phyloP scores from a whole-genome alignment of 441 rosid genomes.

The Croton setiger region DNA sequence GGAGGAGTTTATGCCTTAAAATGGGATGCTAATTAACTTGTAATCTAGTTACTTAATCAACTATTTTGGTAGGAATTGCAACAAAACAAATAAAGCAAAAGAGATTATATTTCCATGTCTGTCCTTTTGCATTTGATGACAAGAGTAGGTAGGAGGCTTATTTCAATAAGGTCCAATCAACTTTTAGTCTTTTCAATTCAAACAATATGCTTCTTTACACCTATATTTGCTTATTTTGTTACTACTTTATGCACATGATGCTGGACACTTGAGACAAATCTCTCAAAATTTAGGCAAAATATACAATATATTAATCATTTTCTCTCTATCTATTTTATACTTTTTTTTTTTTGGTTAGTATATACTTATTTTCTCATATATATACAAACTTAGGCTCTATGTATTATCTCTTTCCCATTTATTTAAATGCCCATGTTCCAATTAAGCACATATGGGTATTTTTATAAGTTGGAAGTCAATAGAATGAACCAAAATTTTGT shows the following conservation, averaged over 20 bases:
- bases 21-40: background rate
- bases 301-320: background rate
- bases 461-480: background rate
- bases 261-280: background rate
- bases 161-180: slow-evolving; percentile 29
- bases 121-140: slow-evolving; percentile 1
- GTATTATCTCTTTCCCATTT: too few relatives aligned
- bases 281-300: background rate
- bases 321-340: background rate
- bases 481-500: slow-evolving; percentile 1
- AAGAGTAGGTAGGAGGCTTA: slow-evolving; percentile 26
- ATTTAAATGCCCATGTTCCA: background rate
- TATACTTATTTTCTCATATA: too few relatives aligned
- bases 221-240: background rate
- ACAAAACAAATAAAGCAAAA: slow-evolving; percentile 9
- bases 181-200: slow-evolving; percentile 4
- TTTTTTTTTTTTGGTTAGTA: too few relatives aligned
- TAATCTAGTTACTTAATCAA: slow-evolving; percentile 5
- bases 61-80: background rate
- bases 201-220: background rate
- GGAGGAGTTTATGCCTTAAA: background rate
- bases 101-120: background rate
- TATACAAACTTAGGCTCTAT: too few relatives aligned
- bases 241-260: background rate
- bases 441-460: background rate